These are phyloP conservation scores for Candida tibetensis DNA, from an alignment of 805 yeast genomes.

Conservation along the genomic window DNA sequence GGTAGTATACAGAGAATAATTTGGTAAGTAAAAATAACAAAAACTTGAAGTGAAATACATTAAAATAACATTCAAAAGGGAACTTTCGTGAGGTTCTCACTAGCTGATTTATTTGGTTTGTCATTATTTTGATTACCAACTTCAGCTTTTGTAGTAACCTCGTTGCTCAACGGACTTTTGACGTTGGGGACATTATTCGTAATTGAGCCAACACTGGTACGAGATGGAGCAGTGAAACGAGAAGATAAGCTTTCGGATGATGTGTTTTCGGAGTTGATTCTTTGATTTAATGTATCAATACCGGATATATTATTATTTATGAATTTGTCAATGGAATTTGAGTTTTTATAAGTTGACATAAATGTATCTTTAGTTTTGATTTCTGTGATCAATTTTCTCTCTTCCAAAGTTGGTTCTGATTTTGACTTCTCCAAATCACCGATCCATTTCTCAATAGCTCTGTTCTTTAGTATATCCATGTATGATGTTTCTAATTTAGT, in stretches of 20 bases:
- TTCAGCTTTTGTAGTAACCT: constrained; percentile 1
- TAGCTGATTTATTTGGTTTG: not conserved
- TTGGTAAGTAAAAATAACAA: constrained; percentile 52
- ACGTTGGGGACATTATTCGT: not conserved
- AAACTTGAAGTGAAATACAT: not conserved
- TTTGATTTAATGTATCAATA: constrained; percentile 20
- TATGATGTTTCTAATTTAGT: constrained; percentile 44
- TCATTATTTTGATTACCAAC: not conserved
- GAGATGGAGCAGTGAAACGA: not conserved
- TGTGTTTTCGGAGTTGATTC: constrained; percentile 3
- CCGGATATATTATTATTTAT: constrained; percentile 28
- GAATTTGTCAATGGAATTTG: constrained; percentile 27
- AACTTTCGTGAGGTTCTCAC: not conserved
- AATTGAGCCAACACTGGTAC: constrained; percentile 4
- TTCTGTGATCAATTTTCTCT: constrained; percentile 14
- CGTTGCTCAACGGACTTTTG: constrained; percentile 8
- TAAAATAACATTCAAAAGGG: not conserved
- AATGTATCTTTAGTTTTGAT: constrained; percentile 21
- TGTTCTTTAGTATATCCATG: constrained; percentile 37
- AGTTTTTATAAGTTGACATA: constrained; percentile 17
- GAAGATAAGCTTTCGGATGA: not conserved
- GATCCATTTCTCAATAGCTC: constrained; percentile 36
- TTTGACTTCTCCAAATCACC: constrained; percentile 17
- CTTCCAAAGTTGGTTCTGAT: constrained; percentile 9
- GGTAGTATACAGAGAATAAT: constrained; percentile 71